Base-by-base conservation (phyloP, 768 basidiomycete genomes). In the Tricholoma furcatifolium region DNA sequence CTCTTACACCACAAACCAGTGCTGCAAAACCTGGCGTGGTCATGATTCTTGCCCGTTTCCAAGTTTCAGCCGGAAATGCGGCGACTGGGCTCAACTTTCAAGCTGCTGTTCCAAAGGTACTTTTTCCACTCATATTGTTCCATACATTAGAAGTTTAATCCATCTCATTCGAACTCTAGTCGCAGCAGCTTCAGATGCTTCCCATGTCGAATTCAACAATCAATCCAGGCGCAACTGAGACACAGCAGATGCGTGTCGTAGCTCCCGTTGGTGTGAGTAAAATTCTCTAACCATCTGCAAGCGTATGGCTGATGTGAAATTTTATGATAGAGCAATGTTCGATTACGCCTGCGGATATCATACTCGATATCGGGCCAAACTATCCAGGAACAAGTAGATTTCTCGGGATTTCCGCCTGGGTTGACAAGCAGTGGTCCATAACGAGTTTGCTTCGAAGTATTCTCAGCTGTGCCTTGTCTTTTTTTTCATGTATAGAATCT, bases 161-260 rank as follows among this genome's bases (percentile, higher is more conserved):
- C 6, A 10, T 43, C 35, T 24, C 34, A 24, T 15, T 35, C 43
- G 30, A 14, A 38, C 51, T 42, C 51, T 63, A 98, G 93, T 91
- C 94, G 0, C 95, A 97, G 71, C 94, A 97, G 67, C 69, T 99
- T 51, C 95, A 98, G 68, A 99, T 99, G 96, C 77, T 93, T 52
- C 93, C 96, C 6, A 98, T 98, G 89, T 93, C 93, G 5, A 93
- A 87, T 67, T 77, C 87, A 10, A 87, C 82, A 47, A 78, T 99
- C 39, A 73, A 70, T 31, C 86, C 91, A 0, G 92, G 93, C 1
- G 73, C 83, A 8, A 80, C 83, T 14, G 96, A 98, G 68, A 96
- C 94, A 9, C 97, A 98, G 66, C 93, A 96, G 66, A 88, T 99
- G 90, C 82, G 93, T 9, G 84, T 99, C 35, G 77, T 91, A 24